Conservation (phyloP, 2,329 filamentous ascomycete genomes). For the Coniochaeta sp. region DNA sequence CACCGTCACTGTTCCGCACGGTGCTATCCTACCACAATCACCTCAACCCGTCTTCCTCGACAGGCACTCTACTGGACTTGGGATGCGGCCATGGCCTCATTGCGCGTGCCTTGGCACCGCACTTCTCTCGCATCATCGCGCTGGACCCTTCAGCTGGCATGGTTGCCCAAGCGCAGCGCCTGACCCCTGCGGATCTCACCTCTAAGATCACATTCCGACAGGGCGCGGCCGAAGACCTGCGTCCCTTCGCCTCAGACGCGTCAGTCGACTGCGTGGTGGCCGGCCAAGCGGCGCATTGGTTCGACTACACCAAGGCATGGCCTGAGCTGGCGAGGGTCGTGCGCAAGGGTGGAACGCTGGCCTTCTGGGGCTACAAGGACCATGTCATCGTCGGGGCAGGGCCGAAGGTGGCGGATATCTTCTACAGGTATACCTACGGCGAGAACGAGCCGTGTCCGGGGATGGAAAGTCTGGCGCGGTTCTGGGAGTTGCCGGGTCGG, state of each 20-base stretch:
- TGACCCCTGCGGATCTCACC: slow-evolving; percentile 21
- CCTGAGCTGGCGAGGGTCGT: slow-evolving; percentile 46
- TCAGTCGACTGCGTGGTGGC: slow-evolving; percentile 44
- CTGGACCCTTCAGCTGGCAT: slow-evolving; percentile 52
- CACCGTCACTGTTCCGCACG: slow-evolving; percentile 42
- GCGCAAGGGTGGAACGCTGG: slow-evolving; percentile 47
- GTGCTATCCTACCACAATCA: slow-evolving; percentile 45
- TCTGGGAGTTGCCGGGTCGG: slow-evolving; percentile 56
- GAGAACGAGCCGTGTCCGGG: slow-evolving; percentile 33
- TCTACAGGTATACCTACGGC: slow-evolving; percentile 49
- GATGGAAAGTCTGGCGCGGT: slow-evolving; percentile 42
- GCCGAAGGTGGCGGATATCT: slow-evolving; percentile 41
- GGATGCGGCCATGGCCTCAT: slow-evolving; percentile 56
- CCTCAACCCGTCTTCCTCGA: slow-evolving; percentile 14
- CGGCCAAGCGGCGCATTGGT: slow-evolving; percentile 60
- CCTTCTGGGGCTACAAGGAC: slow-evolving; percentile 61
- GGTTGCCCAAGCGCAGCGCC: slow-evolving; percentile 40
- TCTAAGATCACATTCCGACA: slow-evolving; percentile 40
- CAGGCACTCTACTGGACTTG: slow-evolving; percentile 43
- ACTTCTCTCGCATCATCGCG: slow-evolving; percentile 43
- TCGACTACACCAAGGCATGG: slow-evolving; percentile 49
- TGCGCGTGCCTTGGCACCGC: slow-evolving; percentile 42
- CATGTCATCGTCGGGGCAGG: slow-evolving; percentile 45
- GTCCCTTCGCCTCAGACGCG: slow-evolving; percentile 33
- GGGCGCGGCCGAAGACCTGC: slow-evolving; percentile 45